A percentile compares a stretch with the other conserved stretches of the same genome.
Conservation (phyloP, 177 flowering plant species). For the Vitis hybrid region DNA sequence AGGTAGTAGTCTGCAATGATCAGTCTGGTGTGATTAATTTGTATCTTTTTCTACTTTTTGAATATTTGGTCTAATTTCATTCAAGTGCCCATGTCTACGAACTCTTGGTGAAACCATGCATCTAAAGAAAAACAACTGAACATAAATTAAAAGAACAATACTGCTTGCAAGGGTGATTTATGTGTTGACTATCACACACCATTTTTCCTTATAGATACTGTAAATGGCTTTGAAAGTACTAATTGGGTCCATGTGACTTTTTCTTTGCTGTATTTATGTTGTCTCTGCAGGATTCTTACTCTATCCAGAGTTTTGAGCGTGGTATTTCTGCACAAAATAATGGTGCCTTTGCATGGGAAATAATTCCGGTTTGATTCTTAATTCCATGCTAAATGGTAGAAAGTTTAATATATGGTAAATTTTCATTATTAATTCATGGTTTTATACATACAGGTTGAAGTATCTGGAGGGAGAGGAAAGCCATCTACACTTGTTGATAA, state of each 20-base stretch:
- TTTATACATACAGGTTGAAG: conserved; percentile 61
- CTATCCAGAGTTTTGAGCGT: conserved; percentile 85
- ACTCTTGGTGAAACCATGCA: no score
- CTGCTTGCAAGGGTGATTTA: no score
- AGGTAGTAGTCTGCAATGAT: conserved; percentile 39
- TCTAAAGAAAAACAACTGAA: no score
- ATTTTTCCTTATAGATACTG: background rate
- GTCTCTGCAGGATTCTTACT: conserved; percentile 70
- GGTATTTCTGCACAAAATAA: conserved; percentile 77
- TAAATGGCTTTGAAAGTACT: background rate
- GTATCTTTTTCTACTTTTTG: no score
- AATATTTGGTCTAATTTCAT: no score
- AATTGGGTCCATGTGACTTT: background rate
- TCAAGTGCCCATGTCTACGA: no score
- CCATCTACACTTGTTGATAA: conserved; percentile 54
- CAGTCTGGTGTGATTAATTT: no score
- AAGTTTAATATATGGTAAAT: background rate
- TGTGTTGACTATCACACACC: background rate
- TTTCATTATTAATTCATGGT: background rate
- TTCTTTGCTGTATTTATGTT: background rate
- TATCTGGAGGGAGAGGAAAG: conserved; percentile 76
- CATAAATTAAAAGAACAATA: no score
- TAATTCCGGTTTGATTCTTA: conserved; percentile 61
- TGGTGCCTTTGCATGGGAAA: conserved; percentile 90
- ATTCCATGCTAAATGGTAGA: conserved; percentile 4